Evolutionary conservation across 2,329 filamentous ascomycete genomes (phyloP).

Genomic region (Cercospora citrullina): DNA sequence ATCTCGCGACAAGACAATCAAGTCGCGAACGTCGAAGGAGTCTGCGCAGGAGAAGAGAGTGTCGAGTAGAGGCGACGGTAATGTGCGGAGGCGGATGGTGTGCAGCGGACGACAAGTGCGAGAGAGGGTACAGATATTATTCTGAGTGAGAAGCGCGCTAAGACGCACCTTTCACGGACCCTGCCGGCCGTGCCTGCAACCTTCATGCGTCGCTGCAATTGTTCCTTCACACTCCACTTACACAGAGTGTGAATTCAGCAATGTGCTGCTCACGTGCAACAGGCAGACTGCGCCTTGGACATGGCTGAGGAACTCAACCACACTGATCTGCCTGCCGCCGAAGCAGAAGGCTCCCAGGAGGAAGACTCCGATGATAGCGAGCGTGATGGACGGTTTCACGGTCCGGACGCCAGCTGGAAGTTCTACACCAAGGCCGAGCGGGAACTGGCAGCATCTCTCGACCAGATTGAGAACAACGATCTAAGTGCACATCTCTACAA

Average conservation of each 20-base stretch:
- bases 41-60: conserved; percentile 1
- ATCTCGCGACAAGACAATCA: not conserved
- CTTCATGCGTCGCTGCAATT: not conserved
- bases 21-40: not conserved
- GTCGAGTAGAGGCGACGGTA: not conserved
- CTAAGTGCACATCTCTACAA: conserved; percentile 78
- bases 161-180: not conserved
- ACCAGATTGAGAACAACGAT: conserved; percentile 64
- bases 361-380: conserved; percentile 24
- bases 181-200: not conserved
- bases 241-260: not conserved
- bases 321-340: not conserved
- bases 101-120: not conserved
- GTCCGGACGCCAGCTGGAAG: conserved; percentile 67
- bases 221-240: not conserved
- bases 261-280: not conserved
- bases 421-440: conserved; percentile 63
- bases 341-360: not conserved
- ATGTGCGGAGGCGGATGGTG: not conserved
- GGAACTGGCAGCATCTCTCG: conserved; percentile 62
- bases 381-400: conserved; percentile 67
- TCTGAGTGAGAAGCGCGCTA: conserved; percentile 9
- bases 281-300: not conserved
- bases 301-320: not conserved
- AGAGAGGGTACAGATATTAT: not conserved